phyloP scores from a whole-genome alignment of 306 rosid genomes.

The Elaeagnus macrophylla region DNA sequence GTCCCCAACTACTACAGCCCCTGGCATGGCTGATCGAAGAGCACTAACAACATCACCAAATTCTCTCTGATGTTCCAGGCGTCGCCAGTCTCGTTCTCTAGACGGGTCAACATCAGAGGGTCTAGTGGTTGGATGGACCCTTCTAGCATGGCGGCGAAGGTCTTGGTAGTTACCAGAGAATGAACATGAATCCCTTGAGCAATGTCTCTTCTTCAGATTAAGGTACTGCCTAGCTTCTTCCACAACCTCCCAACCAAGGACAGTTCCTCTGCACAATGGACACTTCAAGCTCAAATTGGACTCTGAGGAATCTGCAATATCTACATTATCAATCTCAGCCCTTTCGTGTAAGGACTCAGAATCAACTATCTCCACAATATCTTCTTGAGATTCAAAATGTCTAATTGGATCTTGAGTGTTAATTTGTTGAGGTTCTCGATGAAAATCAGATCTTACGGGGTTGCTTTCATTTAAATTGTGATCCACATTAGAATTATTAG shows the following conservation, averaged over 20 bases:
- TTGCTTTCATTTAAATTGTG: constrained; percentile 56
- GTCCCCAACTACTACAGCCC: constrained; percentile 81
- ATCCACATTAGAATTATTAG: constrained; percentile 32
- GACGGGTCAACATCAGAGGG: constrained; percentile 75
- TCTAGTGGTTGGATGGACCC: constrained; percentile 69
- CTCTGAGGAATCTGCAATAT: constrained; percentile 50
- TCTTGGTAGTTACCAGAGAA: constrained; percentile 78
- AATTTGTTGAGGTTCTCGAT: constrained; percentile 49
- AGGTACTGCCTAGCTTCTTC: constrained; percentile 84
- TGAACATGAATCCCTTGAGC: constrained; percentile 80
- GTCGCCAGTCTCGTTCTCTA: constrained; percentile 73
- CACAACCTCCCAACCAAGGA: constrained; percentile 75
- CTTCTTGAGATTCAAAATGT: constrained; percentile 49
- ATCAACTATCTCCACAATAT: constrained; percentile 57
- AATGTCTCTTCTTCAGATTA: constrained; percentile 75
- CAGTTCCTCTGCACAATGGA: constrained; percentile 73
- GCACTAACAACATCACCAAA: constrained; percentile 88
- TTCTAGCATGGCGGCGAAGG: constrained; percentile 83
- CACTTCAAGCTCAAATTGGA: constrained; percentile 57
- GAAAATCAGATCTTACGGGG: constrained; percentile 45
- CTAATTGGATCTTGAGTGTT: constrained; percentile 58
- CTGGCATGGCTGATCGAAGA: constrained; percentile 76
- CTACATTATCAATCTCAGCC: constrained; percentile 49
- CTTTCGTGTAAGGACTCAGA: constrained; percentile 68
- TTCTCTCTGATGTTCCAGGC: constrained; percentile 81